Base-by-base conservation (phyloP, 352 stramenopile genomes). In the Phytopythium montanum region DNA sequence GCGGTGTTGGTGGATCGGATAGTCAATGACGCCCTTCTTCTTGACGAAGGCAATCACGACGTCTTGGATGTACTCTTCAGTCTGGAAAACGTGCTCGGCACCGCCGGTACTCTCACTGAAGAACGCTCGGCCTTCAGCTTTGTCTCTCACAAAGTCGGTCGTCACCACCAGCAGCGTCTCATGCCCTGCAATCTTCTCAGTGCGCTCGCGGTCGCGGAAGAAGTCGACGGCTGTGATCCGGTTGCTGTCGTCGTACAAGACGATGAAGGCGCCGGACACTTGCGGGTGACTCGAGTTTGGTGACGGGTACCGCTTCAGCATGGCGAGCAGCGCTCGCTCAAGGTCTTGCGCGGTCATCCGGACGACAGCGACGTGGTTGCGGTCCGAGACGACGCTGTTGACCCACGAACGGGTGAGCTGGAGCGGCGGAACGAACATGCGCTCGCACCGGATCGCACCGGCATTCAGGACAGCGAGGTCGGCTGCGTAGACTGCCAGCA, bases 141-240 rank as follows among this genome's bases (percentile, higher is more conserved):
- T 36, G 29, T 54, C 48, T 6, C 48, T 25, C 48, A 50, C 9
- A 31, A 50, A 50, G 23, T 50, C 42, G 5, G 42, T n/a, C 25
- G 42, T 50, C 13, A 50, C 42, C 5, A 50, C 42, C 5, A 50
- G 42, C 42, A 50, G 42, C 42, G 42, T 50, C 42, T 50, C 42
- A 13, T 50, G 21, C 42, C 9, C 9, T 4, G 12, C 26, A 16
- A 54, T 54, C 48, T 54, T 54, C 5, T 38, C 14, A 21, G 48
- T 54, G 26, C 48, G 25, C 48, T 54, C 26, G 48, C 48, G 48
- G 48, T 54, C 48, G 48, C 48, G 48, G 16, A 54, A 54, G 48
- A 54, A 54, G 7, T 54, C 26, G 48, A 54, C 19, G 1, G 18
- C 26, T 3, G 18, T 54, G 48, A 50, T 50, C 4, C 23, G 42